Base-by-base conservation (phyloP, 148 eudicot species). In the Vaccinium corymbosum region DNA sequence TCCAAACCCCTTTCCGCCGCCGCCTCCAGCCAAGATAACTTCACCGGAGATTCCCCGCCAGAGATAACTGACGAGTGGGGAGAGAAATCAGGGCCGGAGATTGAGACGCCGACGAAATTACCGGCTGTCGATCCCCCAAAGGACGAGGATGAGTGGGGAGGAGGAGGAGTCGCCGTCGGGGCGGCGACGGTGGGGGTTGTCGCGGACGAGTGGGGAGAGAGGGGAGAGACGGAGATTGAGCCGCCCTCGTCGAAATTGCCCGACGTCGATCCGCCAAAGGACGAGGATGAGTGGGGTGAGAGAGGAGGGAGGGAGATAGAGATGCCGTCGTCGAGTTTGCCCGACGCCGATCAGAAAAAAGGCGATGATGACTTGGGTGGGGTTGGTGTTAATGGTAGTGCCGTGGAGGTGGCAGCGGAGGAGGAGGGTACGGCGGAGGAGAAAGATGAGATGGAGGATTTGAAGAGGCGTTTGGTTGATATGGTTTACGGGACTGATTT, bases 391-490 rank as follows among this genome's bases (percentile, higher is more conserved):
- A 59, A 46, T 16, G 88, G 83, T 9, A 83, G 78, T 4, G 79
- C 82, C 59, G 55, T 71, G 25, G 82, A 86, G 16, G 88, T 80
- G 10, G 86, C 32, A 90, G 90, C 29, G 81, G 78, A 3, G 79
- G 81, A 49, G 2, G 88, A 49, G 38, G 86, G 16, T 51, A 77
- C 29, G 81, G 78, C 2, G 79, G 81, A 49, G 2, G 88, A 49
- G 38, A 66, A 48, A 59, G 86, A 79, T 76, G 87, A 85, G 87
- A 85, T 89, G 75, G 80, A 53, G 90, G 98, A 89, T 64, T 82
- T 97, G 87, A 97, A 94, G 90, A 92, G 93, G 93, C 89, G 93
- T 46, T 90, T 97, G 92, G 86, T 95, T 83, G 99, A 95, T 85
- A 87, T 93, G 17, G 92, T 95, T 73, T 97, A 90, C 80, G 96